A percentile compares a stretch with the other conserved stretches of the same genome.
These are phyloP conservation scores for Fusarium vanettenii DNA, from an alignment of 2,329 filamentous ascomycete species.

Conservation along the genomic window DNA sequence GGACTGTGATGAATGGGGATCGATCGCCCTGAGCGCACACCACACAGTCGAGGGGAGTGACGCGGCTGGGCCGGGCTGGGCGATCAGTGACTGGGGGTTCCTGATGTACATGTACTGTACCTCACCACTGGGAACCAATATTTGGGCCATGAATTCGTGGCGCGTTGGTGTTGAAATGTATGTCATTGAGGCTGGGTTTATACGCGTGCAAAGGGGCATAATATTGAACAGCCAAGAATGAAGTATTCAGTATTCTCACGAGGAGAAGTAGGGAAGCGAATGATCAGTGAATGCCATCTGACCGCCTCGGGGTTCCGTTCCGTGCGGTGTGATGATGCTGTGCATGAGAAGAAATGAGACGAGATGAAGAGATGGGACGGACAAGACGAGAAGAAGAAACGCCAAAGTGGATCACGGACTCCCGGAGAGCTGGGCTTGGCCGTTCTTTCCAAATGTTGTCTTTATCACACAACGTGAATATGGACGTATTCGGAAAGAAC, in stretches of 20 bases:
- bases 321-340: conserved; percentile 7
- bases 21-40: conserved; percentile 27
- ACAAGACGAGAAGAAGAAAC: not conserved
- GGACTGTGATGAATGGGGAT: conserved; percentile 18
- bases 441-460: not conserved
- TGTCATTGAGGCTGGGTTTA: not conserved
- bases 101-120: conserved; percentile 22
- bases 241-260: not conserved
- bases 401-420: conserved; percentile 6
- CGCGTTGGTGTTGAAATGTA: conserved; percentile 1
- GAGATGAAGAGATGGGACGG: conserved; percentile 1
- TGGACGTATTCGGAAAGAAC: not conserved
- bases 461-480: not conserved
- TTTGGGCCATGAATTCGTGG: conserved; percentile 3
- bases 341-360: conserved; percentile 5
- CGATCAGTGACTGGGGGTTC: conserved; percentile 26
- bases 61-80: conserved; percentile 24
- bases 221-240: not conserved
- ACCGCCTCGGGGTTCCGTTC: not conserved
- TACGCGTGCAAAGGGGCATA: not conserved
- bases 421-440: conserved; percentile 11
- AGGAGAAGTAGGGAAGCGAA: not conserved
- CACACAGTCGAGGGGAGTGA: conserved; percentile 22
- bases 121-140: not conserved
- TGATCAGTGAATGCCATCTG: not conserved